Conservation (phyloP, 257 asterid species). For the Dorcoceras hygrometricum region DNA sequence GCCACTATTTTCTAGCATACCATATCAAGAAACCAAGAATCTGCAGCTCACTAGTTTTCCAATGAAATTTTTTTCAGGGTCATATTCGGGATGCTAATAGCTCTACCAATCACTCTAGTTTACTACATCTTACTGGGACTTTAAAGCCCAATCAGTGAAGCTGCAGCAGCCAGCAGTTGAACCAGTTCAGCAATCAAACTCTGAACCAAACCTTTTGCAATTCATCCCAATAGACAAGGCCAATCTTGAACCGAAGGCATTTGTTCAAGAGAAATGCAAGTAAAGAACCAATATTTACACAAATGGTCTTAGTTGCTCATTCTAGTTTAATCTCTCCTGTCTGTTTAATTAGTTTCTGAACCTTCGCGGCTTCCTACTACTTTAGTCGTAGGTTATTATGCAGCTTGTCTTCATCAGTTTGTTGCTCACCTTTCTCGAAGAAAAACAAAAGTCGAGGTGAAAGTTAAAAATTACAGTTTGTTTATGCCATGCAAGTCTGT, state of each 20-base stretch:
- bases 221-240: conserved; percentile 6
- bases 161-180: conserved; percentile 11
- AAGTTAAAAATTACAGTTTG: too few relatives aligned
- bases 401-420: too few relatives aligned
- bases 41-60: not conserved
- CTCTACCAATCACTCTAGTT: conserved; percentile 84
- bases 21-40: not conserved
- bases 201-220: conserved; percentile 40
- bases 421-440: too few relatives aligned
- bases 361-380: too few relatives aligned
- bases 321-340: too few relatives aligned
- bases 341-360: too few relatives aligned
- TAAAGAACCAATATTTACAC: too few relatives aligned
- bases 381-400: too few relatives aligned
- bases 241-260: conserved; percentile 6
- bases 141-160: conserved; percentile 33
- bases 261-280: not conserved
- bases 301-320: too few relatives aligned
- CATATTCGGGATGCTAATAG: conserved; percentile 88
- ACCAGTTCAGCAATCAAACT: conserved; percentile 11
- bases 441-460: too few relatives aligned
- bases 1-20: not conserved
- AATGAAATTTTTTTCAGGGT: conserved; percentile 54
- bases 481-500: too few relatives aligned
- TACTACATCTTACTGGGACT: conserved; percentile 80